Evolutionary conservation across 192 early-diverging fungal genomes (phyloP), one percentile per base, ranked within the genome.

Genomic region (Coemansia sp.): DNA sequence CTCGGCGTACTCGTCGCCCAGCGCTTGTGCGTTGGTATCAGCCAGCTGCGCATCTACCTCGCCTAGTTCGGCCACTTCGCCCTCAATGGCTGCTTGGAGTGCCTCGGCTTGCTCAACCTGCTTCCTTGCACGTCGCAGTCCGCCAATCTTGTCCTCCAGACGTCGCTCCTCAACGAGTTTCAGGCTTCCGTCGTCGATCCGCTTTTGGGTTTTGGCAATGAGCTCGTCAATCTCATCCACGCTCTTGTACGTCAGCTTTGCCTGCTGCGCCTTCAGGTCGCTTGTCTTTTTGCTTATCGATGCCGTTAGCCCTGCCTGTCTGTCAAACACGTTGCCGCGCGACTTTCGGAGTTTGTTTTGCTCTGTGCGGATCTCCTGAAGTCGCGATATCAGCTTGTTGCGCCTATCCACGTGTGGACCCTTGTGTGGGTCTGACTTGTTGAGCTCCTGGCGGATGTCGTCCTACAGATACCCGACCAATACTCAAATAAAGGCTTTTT

Each of bases 111-210:
- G 93, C 55, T 89, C 73, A n/a, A 95, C 87, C 48, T 92, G 87
- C 81, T 85, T 78, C 55, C 63, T 64, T 41, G 73, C 69, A 53
- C 72, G 62, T 43, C 64, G 67, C 64, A 77, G 67, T 11, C 58
- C 57, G 21, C 68, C 35, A 23, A 81, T 68, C 60, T 85, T 76
- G 59, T 49, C 67, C 48, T 52, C 58, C 68, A 84, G 52, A 26
- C 88, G 88, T 77, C 94, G 94, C 83, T 98, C 96, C 59, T 96
- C 95, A 53, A 91, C 86, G 65, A 98, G 77, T 68, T 90, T 88
- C 45, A 92, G 72, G 30, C 66, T 82, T 66, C 94, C 94, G 39
- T 88, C 85, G 51, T 92, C 89, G 63, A 95, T 87, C 75, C 92
- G 86, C 66, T 80, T 85, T 75, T 97, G 93, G 68, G 90, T 73